Conservation (phyloP, 768 basidiomycete genomes). For the Leccinum boreale region DNA sequence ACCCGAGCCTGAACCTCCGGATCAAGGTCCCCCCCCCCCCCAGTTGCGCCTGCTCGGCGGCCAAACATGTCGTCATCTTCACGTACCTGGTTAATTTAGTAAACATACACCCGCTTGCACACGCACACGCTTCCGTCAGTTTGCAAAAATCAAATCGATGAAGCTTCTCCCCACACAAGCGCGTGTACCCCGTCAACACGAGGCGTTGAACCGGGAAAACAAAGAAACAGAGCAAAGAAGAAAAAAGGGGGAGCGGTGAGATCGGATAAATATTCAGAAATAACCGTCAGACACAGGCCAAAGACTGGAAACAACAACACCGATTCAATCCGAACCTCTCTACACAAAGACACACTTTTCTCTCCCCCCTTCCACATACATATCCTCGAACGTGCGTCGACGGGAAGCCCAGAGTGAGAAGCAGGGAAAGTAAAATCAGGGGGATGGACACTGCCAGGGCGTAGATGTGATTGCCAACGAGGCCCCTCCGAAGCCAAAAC, state of each 20-base stretch:
- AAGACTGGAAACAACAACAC: not conserved
- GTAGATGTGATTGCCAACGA: not conserved
- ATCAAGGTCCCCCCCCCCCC: not conserved
- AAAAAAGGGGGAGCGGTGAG: not conserved
- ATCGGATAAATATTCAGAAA: not conserved
- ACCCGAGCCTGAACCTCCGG: no score
- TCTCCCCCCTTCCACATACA: not conserved
- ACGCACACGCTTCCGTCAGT: not conserved
- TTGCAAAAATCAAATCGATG: constrained; percentile 21
- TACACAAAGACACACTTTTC: not conserved
- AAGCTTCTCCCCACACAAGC: constrained; percentile 15
- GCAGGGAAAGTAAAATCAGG: not conserved
- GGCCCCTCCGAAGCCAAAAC: not conserved
- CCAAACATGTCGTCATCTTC: not conserved
- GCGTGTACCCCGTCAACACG: not conserved
- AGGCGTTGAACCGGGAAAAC: not conserved
- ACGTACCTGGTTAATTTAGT: not conserved
- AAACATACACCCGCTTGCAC: not conserved
- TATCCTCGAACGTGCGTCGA: not conserved
- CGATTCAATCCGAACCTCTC: not conserved
- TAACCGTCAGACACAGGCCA: not conserved
- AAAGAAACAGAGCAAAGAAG: not conserved
- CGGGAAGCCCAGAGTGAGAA: not conserved
- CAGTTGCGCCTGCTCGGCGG: not conserved
- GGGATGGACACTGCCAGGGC: not conserved